Conservation (phyloP, 306 rosid genomes). For the Rubus parviflorus region DNA sequence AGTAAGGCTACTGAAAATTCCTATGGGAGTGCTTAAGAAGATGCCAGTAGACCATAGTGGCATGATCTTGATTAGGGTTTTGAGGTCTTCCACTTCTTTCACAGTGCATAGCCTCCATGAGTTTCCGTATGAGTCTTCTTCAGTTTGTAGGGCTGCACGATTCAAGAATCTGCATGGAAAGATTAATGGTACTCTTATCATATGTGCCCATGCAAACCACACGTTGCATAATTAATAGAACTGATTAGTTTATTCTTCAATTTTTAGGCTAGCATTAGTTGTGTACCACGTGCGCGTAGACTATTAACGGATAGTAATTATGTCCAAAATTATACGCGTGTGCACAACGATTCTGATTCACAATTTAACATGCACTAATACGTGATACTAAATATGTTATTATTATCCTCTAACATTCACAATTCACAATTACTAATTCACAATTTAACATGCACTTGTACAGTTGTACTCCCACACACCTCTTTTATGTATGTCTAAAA, state of each 20-base stretch:
- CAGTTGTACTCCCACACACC: too few relatives aligned
- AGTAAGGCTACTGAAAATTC: constrained; percentile 11
- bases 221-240: background rate
- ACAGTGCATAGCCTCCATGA: constrained; percentile 35
- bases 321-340: too few relatives aligned
- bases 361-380: too few relatives aligned
- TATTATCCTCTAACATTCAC: too few relatives aligned
- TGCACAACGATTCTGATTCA: too few relatives aligned
- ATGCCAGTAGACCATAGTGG: constrained; percentile 38
- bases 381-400: too few relatives aligned
- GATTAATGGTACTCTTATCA: background rate
- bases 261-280: too few relatives aligned
- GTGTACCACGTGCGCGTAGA: too few relatives aligned
- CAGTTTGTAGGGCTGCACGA: constrained; percentile 27
- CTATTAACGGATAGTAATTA: too few relatives aligned
- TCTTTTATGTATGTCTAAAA: too few relatives aligned
- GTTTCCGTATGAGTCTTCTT: constrained; percentile 18
- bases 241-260: background rate
- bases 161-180: constrained; percentile 27
- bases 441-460: too few relatives aligned
- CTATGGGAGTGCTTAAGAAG: constrained; percentile 18
- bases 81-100: constrained; percentile 42
- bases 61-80: constrained; percentile 24
- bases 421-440: too few relatives aligned
- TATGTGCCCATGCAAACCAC: background rate